Percentiles rank a stretch among this genome's conserved stretches.
phyloP scores from a whole-genome alignment of 371 early-diverging fungal genomes.

The Phascolomyces articulosus region DNA sequence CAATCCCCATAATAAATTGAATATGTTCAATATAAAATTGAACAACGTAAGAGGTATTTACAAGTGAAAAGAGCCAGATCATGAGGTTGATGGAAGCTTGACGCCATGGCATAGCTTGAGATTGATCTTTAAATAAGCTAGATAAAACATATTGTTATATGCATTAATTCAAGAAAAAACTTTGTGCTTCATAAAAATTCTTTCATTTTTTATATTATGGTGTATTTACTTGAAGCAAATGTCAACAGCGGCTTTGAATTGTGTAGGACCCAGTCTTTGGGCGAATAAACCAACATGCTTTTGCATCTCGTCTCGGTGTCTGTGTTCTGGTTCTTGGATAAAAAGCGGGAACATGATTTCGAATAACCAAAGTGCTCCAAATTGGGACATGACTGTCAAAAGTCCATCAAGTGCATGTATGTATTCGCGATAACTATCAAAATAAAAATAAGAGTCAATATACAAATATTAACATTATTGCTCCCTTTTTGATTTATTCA shows the following conservation, averaged over 20 bases:
- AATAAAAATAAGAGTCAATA: background rate
- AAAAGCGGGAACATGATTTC: slow-evolving; percentile 54
- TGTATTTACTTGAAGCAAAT: slow-evolving; percentile 49
- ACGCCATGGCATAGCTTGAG: slow-evolving; percentile 35
- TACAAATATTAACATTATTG: no score
- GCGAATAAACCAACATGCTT: slow-evolving; percentile 42
- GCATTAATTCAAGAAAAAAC: no score
- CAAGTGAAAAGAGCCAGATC: slow-evolving; percentile 48
- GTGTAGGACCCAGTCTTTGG: slow-evolving; percentile 31
- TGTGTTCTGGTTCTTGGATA: slow-evolving; percentile 59
- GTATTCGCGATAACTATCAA: slow-evolving; percentile 57
- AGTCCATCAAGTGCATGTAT: slow-evolving; percentile 55
- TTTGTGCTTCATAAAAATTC: no score
- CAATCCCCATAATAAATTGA: slow-evolving; percentile 44
- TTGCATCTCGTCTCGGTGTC: slow-evolving; percentile 47
- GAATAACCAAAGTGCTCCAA: slow-evolving; percentile 50
- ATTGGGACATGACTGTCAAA: slow-evolving; percentile 44
- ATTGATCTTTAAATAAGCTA: slow-evolving; percentile 47
- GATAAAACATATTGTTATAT: no score
- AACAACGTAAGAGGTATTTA: slow-evolving; percentile 37
- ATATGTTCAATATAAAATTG: slow-evolving; percentile 57
- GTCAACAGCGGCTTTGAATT: slow-evolving; percentile 41
- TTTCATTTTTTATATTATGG: no score
- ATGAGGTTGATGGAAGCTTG: slow-evolving; percentile 49
- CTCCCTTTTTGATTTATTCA: no score